Conservation (phyloP, 495 filamentous ascomycete species). For the Penicillium flavigenum region DNA sequence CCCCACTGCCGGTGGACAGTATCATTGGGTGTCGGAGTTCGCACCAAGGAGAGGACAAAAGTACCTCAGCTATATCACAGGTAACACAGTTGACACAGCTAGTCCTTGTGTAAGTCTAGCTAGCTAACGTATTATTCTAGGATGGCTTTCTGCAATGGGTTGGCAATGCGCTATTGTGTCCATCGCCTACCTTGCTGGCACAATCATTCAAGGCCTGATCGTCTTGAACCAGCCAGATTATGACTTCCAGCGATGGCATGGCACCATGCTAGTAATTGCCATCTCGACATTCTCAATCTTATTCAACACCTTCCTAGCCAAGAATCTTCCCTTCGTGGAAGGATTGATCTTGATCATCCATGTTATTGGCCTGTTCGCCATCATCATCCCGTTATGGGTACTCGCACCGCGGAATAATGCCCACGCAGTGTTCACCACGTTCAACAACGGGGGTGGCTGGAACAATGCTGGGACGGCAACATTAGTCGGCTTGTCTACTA, state of each 20-base stretch:
- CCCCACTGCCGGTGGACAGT: conserved; percentile 52
- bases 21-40: conserved; percentile 62
- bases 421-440: conserved; percentile 51
- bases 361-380: conserved; percentile 59
- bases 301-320: conserved; percentile 57
- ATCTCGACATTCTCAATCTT: conserved; percentile 49
- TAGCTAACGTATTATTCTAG: conserved; percentile 23
- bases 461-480: conserved; percentile 50
- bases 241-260: conserved; percentile 56
- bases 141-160: conserved; percentile 60
- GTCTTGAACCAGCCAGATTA: conserved; percentile 51
- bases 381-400: conserved; percentile 58
- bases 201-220: conserved; percentile 59
- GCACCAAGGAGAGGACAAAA: conserved; percentile 54
- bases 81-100: conserved; percentile 22
- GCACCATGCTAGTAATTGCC: conserved; percentile 57
- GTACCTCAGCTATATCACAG: conserved; percentile 59
- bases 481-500: conserved; percentile 55
- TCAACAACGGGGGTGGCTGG: conserved; percentile 58
- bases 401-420: conserved; percentile 48
- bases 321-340: conserved; percentile 56
- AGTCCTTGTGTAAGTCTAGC: not conserved
- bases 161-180: conserved; percentile 60
- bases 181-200: conserved; percentile 54
- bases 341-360: conserved; percentile 59